Conservation (phyloP, 1,139 yeast species). For the Suhomyces coccinellae region DNA sequence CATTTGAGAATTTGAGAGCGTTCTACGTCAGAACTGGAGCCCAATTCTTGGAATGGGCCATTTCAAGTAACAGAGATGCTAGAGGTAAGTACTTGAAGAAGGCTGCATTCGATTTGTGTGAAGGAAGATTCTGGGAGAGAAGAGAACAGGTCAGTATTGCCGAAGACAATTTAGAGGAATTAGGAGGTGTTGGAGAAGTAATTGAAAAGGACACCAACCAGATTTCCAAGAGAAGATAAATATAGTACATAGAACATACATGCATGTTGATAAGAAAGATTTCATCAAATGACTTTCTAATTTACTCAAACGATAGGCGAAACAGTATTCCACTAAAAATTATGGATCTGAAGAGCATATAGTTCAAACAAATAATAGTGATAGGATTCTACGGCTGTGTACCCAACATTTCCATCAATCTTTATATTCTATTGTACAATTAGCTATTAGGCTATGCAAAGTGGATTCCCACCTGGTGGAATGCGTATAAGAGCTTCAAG, state of each 20-base stretch:
- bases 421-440: constrained; percentile 8
- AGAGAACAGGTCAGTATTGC: constrained; percentile 87
- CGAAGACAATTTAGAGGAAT: constrained; percentile 85
- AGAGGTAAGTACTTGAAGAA: constrained; percentile 89
- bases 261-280: too few relatives aligned
- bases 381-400: too few relatives aligned
- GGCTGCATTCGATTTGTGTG: constrained; percentile 86
- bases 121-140: constrained; percentile 98
- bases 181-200: constrained; percentile 90
- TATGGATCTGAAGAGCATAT: too few relatives aligned
- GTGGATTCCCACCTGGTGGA: constrained; percentile 96
- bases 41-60: constrained; percentile 88
- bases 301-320: too few relatives aligned
- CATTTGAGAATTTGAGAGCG: constrained; percentile 82
- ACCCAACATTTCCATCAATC: too few relatives aligned
- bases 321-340: too few relatives aligned
- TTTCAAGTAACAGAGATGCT: constrained; percentile 79
- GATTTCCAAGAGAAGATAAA: constrained; percentile 40
- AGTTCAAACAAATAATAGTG: too few relatives aligned
- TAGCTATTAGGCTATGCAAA: constrained; percentile 58
- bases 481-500: constrained; percentile 80
- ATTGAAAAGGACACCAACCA: constrained; percentile 72
- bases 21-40: constrained; percentile 88
- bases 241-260: too few relatives aligned
- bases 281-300: too few relatives aligned